Evolutionary conservation across 2,329 filamentous ascomycete genomes (phyloP).

Genomic region (Neofusicoccum parvum): DNA sequence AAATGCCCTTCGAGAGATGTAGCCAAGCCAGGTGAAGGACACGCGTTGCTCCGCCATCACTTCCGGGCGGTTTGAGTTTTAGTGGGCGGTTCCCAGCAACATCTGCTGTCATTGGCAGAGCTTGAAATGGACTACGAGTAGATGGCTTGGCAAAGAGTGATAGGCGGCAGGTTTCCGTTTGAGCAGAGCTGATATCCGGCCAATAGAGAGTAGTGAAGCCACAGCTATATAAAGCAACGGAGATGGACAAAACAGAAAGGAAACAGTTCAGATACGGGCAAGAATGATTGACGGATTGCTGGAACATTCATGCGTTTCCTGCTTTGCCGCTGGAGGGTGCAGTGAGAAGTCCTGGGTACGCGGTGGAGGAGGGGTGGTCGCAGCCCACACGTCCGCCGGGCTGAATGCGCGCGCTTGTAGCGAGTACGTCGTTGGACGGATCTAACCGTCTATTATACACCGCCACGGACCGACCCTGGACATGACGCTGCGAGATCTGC

Average conservation of each 20-base stretch:
- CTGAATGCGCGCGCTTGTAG: conserved; percentile 15
- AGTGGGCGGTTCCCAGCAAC: neutral
- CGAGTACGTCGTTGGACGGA: neutral
- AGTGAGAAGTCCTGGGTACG: neutral
- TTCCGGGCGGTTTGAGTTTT: neutral
- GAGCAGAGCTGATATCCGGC: neutral
- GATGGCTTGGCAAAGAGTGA: neutral
- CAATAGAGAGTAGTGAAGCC: neutral
- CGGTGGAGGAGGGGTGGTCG: neutral
- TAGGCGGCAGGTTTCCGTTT: neutral
- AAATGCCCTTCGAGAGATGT: too few relatives aligned
- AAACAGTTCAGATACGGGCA: neutral
- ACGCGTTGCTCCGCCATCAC: neutral
- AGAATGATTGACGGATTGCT: neutral
- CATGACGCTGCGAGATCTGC: neutral
- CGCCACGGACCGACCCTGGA: neutral
- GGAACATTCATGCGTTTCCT: conserved; percentile 4
- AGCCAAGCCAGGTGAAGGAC: neutral
- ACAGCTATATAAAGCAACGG: neutral
- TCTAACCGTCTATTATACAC: neutral
- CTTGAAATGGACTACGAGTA: neutral
- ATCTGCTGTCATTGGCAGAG: neutral
- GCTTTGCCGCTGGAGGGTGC: neutral
- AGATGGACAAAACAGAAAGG: conserved; percentile 11
- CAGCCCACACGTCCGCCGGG: neutral